A percentile compares a stretch with the other conserved stretches of the same genome.
These are phyloP conservation scores for Paratinospora sagittata DNA, from an alignment of 164 flowering plant genomes.

Conservation along the genomic window DNA sequence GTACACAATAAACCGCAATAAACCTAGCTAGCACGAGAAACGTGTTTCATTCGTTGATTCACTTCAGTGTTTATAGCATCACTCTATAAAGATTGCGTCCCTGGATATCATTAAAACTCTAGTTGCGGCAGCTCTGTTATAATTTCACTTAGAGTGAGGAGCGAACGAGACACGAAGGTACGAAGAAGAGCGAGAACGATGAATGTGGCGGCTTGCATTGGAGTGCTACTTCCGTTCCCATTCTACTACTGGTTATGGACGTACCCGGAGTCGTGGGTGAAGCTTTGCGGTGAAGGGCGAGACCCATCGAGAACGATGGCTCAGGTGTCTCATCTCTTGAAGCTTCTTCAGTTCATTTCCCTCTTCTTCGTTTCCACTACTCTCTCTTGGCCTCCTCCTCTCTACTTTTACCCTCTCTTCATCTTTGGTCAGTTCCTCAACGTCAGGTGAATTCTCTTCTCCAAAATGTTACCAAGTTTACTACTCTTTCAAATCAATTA, in stretches of 20 bases:
- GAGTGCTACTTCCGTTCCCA: conserved; percentile 63
- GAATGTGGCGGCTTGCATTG: conserved; percentile 47
- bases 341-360: conserved; percentile 67
- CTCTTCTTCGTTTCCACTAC: conserved; percentile 55
- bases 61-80: too few species aligned
- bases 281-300: conserved; percentile 55
- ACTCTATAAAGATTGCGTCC: too few species aligned
- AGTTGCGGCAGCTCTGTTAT: too few species aligned
- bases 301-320: conserved; percentile 86
- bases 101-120: too few species aligned
- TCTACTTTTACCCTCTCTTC: conserved; percentile 77
- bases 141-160: background rate
- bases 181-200: conserved; percentile 20
- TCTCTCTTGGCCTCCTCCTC: conserved; percentile 69
- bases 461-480: background rate
- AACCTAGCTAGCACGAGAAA: too few species aligned
- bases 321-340: conserved; percentile 53
- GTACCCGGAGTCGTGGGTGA: conserved; percentile 65
- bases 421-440: conserved; percentile 83
- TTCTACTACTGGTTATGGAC: conserved; percentile 82
- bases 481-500: background rate
- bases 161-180: background rate
- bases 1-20: too few species aligned
- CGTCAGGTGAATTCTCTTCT: conserved; percentile 46
- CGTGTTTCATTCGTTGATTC: too few species aligned